These are phyloP conservation scores for Mycoemilia scoparia DNA, from an alignment of 192 early-diverging fungal species.

Conservation along the genomic window DNA sequence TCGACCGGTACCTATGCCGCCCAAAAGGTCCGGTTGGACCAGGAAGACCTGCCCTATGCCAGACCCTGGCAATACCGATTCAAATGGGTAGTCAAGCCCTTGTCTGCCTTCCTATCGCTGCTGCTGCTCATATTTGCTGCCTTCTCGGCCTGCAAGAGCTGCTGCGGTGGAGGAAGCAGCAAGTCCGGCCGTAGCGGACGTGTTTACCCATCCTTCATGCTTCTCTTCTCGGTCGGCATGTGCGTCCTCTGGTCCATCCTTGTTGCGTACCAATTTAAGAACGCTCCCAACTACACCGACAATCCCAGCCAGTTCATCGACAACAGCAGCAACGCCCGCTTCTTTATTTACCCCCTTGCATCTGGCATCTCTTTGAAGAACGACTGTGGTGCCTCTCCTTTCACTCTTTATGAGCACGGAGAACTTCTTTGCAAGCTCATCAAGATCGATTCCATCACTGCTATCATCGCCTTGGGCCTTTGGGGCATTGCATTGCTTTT, in stretches of 20 bases:
- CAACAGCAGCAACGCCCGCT: conserved; percentile 3
- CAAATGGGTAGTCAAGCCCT: conserved; percentile 28
- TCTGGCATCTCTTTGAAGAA: conserved; percentile 26
- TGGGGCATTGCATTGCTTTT: conserved; percentile 17
- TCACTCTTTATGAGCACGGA: conserved; percentile 15
- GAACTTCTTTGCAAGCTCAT: conserved; percentile 19
- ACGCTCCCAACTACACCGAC: conserved; percentile 11
- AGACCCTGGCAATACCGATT: conserved; percentile 28
- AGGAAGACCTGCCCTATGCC: conserved; percentile 21
- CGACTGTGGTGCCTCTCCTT: conserved; percentile 17
- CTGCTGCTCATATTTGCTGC: conserved; percentile 11
- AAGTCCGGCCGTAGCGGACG: conserved; percentile 7
- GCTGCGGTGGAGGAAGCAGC: conserved; percentile 12
- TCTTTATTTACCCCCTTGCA: conserved; percentile 22
- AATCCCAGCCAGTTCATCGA: conserved; percentile 4
- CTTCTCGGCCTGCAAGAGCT: conserved; percentile 21
- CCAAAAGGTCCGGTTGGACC: conserved; percentile 19
- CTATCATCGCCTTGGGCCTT: conserved; percentile 19
- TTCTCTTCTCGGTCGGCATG: conserved; percentile 17
- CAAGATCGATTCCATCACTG: conserved; percentile 15
- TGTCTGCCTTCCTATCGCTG: conserved; percentile 17
- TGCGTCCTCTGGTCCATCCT: conserved; percentile 25
- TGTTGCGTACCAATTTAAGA: conserved; percentile 19
- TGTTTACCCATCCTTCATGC: conserved; percentile 8
- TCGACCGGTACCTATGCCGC: conserved; percentile 25